Evolutionary conservation across 768 basidiomycete species (phyloP).

Genomic region (Stropharia rugosoannulata): DNA sequence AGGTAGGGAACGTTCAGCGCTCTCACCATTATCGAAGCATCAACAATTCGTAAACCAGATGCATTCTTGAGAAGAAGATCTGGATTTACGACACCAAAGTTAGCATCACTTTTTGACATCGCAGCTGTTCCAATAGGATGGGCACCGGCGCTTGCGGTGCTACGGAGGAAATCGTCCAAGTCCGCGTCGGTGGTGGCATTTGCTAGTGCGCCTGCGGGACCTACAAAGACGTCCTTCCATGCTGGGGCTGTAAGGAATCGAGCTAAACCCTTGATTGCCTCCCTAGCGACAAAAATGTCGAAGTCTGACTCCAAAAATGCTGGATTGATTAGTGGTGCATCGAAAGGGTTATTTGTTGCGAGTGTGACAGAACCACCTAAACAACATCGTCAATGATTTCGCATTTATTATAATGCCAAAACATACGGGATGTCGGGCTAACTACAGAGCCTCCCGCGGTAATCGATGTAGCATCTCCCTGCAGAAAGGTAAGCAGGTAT

Average conservation of each 20-base stretch:
- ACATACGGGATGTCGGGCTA: slow-evolving; percentile 8
- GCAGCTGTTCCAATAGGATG: slow-evolving; percentile 30
- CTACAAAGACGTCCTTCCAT: slow-evolving; percentile 25
- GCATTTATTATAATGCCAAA: slow-evolving; percentile 5
- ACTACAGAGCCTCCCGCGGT: slow-evolving; percentile 4
- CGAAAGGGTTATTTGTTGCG: slow-evolving; percentile 41
- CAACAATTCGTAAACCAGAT: slow-evolving; percentile 30
- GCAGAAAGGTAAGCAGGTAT: not conserved
- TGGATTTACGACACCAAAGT: slow-evolving; percentile 31
- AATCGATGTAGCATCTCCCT: slow-evolving; percentile 8
- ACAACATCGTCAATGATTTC: slow-evolving; percentile 2
- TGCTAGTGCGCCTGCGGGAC: slow-evolving; percentile 12
- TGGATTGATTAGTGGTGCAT: slow-evolving; percentile 45
- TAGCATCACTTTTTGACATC: slow-evolving; percentile 20
- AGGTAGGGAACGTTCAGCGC: not conserved
- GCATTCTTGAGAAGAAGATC: slow-evolving; percentile 29
- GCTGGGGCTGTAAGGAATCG: slow-evolving; percentile 21
- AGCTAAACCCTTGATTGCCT: slow-evolving; percentile 17
- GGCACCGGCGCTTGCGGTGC: slow-evolving; percentile 11
- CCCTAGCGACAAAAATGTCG: slow-evolving; percentile 24
- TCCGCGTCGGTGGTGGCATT: slow-evolving; percentile 22
- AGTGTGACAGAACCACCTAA: slow-evolving; percentile 25
- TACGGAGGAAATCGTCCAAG: slow-evolving; percentile 17
- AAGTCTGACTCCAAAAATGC: slow-evolving; percentile 34
- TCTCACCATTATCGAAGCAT: slow-evolving; percentile 32